Conservation (phyloP, 1,284 basidiomycete species). For the Takashimella tepidaria region DNA sequence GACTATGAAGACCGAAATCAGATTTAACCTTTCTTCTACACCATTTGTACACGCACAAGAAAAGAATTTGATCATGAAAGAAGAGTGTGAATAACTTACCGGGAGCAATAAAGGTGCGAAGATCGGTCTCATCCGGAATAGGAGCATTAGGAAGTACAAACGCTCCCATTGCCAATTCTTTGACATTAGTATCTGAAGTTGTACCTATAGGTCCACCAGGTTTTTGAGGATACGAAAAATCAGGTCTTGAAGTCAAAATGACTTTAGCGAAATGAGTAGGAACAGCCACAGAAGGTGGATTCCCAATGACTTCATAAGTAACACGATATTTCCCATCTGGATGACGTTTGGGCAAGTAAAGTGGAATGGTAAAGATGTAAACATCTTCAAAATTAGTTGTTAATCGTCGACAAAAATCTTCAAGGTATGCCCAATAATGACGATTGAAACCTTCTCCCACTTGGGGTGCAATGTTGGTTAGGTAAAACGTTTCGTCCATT, state of each 20-base stretch:
- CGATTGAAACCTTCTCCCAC: conserved; percentile 96
- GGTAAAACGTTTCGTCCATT: conserved; percentile 93
- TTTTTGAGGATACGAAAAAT: conserved; percentile 65
- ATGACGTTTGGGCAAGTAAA: conserved; percentile 86
- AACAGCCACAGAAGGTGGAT: conserved; percentile 81
- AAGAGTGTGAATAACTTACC: conserved; percentile 51
- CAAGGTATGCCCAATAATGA: conserved; percentile 95
- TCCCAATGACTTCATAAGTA: conserved; percentile 88
- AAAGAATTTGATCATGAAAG: not conserved
- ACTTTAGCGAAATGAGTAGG: conserved; percentile 99
- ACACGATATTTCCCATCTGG: conserved; percentile 90
- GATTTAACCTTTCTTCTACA: not conserved
- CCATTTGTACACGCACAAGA: too few relatives aligned
- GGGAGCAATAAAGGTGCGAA: conserved; percentile 74
- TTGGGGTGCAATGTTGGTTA: conserved; percentile 97
- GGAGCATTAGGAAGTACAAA: conserved; percentile 87
- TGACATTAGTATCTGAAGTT: conserved; percentile 44
- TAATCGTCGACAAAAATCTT: conserved; percentile 89
- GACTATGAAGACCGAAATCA: conserved; percentile 53
- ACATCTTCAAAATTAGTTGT: conserved; percentile 85
- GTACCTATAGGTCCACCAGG: conserved; percentile 11
- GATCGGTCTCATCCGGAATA: conserved; percentile 75
- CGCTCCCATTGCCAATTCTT: conserved; percentile 80
- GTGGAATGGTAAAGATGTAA: conserved; percentile 93
- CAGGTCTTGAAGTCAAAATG: conserved; percentile 69